A percentile compares a stretch with the other conserved stretches of the same genome.
These are phyloP conservation scores for Lachnellula hyalina DNA, from an alignment of 2,329 filamentous ascomycete species.

Conservation along the genomic window DNA sequence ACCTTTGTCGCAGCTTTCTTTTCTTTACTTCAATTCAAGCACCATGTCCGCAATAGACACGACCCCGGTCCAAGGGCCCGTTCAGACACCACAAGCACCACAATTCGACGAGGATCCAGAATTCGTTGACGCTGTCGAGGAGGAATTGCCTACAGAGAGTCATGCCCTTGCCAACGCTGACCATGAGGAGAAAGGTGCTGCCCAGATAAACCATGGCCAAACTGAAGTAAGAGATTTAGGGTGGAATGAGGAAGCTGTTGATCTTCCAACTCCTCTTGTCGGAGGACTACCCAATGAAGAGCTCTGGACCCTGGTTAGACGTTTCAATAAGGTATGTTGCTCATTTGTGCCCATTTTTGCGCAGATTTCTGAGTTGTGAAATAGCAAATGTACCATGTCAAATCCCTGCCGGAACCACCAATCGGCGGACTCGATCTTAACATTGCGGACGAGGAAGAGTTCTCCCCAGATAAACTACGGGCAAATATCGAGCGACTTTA, in stretches of 20 bases:
- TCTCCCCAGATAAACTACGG: slow-evolving; percentile 16
- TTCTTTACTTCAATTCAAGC: neutral
- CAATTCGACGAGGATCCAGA: slow-evolving; percentile 13
- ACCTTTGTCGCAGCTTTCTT: too few relatives aligned
- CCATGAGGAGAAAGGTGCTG: slow-evolving; percentile 36
- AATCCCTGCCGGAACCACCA: slow-evolving; percentile 12
- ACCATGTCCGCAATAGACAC: neutral
- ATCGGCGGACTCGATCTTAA: slow-evolving; percentile 17
- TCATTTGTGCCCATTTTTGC: neutral
- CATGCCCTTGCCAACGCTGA: slow-evolving; percentile 38
- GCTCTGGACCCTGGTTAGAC: slow-evolving; percentile 44
- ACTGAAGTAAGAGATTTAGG: slow-evolving; percentile 51
- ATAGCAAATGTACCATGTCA: slow-evolving; percentile 24
- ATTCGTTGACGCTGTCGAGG: slow-evolving; percentile 19
- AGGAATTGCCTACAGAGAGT: slow-evolving; percentile 34
- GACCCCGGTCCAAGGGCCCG: neutral
- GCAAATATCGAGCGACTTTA: slow-evolving; percentile 17
- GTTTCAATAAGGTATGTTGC: slow-evolving; percentile 21
- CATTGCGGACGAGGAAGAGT: slow-evolving; percentile 15
- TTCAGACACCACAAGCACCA: neutral
- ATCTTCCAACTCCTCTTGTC: slow-evolving; percentile 50
- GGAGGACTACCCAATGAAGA: slow-evolving; percentile 59
- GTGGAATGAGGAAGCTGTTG: slow-evolving; percentile 48
- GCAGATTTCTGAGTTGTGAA: neutral
- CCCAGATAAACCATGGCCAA: slow-evolving; percentile 35